These are phyloP conservation scores for Cyclotella baltica DNA, from an alignment of 108 stramenopile species.

Conservation along the genomic window DNA sequence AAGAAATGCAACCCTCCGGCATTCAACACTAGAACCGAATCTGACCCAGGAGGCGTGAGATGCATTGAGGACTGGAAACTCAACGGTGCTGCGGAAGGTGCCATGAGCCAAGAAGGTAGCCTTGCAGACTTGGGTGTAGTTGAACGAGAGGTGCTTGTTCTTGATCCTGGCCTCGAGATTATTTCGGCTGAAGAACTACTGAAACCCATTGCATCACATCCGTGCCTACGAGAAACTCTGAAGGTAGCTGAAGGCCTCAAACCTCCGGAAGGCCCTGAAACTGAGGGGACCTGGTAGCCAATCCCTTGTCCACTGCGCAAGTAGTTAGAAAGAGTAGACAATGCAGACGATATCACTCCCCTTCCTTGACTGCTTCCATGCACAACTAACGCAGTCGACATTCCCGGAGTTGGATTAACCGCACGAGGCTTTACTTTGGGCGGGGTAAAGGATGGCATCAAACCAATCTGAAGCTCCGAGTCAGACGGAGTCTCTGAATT, in stretches of 20 bases:
- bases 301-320: constrained; percentile 47
- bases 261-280: constrained; percentile 13
- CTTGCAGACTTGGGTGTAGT: constrained; percentile 61
- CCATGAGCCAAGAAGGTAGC: constrained; percentile 73
- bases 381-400: constrained; percentile 43
- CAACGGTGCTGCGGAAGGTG: constrained; percentile 70
- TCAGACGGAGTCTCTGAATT: constrained; percentile 85
- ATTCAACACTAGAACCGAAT: constrained; percentile 67
- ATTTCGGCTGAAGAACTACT: constrained; percentile 68
- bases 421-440: constrained; percentile 7
- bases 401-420: neutral
- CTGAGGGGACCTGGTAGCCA: constrained; percentile 35
- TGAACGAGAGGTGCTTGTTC: constrained; percentile 16
- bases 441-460: constrained; percentile 67
- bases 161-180: neutral
- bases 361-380: constrained; percentile 28
- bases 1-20: constrained; percentile 84
- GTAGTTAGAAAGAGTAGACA: constrained; percentile 46
- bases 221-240: constrained; percentile 46
- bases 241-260: constrained; percentile 37
- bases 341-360: constrained; percentile 48
- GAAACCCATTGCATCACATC: constrained; percentile 67
- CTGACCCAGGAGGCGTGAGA: constrained; percentile 43
- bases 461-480: constrained; percentile 66
- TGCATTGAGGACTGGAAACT: constrained; percentile 70